Evolutionary conservation across 164 flowering plant species (phyloP).

Genomic region (Berberis thunbergii): DNA sequence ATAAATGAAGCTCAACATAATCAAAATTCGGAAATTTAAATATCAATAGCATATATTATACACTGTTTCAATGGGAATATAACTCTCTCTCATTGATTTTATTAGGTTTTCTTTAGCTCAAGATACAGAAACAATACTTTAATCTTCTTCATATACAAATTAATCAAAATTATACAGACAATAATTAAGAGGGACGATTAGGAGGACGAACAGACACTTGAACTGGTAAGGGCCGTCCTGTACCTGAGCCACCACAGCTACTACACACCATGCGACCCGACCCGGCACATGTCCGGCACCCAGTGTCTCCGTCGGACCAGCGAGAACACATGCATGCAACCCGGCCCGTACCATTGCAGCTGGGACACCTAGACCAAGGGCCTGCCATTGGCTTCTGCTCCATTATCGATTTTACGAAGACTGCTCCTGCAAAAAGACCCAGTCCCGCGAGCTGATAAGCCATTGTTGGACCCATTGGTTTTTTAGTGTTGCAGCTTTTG

Average conservation of each 20-base stretch:
- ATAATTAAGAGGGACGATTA: conserved; percentile 21
- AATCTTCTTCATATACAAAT: too few relatives aligned
- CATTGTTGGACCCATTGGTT: conserved; percentile 59
- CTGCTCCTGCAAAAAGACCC: conserved; percentile 81
- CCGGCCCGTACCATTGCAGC: conserved; percentile 86
- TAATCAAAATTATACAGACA: too few relatives aligned
- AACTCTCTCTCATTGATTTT: too few relatives aligned
- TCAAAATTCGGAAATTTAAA: too few relatives aligned
- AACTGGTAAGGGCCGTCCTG: conserved; percentile 83
- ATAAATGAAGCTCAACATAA: too few relatives aligned
- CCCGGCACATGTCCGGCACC: conserved; percentile 82
- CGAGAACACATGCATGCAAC: conserved; percentile 68
- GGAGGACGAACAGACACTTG: conserved; percentile 50
- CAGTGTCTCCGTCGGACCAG: conserved; percentile 91
- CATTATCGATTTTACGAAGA: conserved; percentile 57
- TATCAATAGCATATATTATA: too few relatives aligned
- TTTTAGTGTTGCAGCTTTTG: too few relatives aligned
- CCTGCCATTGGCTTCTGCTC: conserved; percentile 82
- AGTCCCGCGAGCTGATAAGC: conserved; percentile 76
- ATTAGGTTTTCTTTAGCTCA: too few relatives aligned
- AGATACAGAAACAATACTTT: too few relatives aligned
- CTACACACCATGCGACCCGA: conserved; percentile 79
- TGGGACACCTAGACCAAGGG: conserved; percentile 51
- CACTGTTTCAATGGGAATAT: too few relatives aligned
- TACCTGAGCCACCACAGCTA: conserved; percentile 90